Conservation (phyloP, 2,329 filamentous ascomycete genomes). For the Sclerotinia spermophila region DNA sequence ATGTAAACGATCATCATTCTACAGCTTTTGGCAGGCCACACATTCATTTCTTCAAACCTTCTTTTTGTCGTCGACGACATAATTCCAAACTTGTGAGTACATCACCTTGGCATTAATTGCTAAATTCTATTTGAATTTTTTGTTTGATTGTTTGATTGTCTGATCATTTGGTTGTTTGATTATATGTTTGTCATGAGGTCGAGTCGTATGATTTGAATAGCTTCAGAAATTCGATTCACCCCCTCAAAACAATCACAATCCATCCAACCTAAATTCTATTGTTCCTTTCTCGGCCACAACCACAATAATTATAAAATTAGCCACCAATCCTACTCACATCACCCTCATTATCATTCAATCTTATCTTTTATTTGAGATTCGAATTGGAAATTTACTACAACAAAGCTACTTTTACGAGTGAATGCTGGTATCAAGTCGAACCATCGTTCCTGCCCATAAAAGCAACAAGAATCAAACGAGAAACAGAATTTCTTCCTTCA, state of each 20-base stretch:
- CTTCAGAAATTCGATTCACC: constrained; percentile 13
- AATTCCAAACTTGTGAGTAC: constrained; percentile 13
- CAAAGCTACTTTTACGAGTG: constrained; percentile 1
- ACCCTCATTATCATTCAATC: neutral
- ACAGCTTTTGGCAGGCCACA: constrained; percentile 3
- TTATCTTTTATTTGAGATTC: neutral
- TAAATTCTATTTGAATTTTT: neutral
- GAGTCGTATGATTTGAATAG: constrained; percentile 12
- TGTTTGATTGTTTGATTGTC: neutral
- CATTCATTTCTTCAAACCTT: constrained; percentile 11
- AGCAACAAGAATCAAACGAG: constrained; percentile 2
- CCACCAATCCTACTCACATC: neutral
- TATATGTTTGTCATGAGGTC: neutral
- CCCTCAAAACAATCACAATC: neutral
- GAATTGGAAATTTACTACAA: neutral
- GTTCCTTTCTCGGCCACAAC: neutral
- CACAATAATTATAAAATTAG: neutral
- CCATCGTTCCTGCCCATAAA: constrained; percentile 6
- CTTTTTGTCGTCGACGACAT: neutral
- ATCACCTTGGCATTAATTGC: neutral
- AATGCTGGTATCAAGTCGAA: constrained; percentile 14
- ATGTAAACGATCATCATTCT: neutral
- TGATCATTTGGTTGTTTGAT: constrained; percentile 4
- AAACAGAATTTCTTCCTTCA: neutral
- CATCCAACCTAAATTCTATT: neutral